phyloP scores from a whole-genome alignment of 1,139 yeast species.

The Kazachstania sp. region DNA sequence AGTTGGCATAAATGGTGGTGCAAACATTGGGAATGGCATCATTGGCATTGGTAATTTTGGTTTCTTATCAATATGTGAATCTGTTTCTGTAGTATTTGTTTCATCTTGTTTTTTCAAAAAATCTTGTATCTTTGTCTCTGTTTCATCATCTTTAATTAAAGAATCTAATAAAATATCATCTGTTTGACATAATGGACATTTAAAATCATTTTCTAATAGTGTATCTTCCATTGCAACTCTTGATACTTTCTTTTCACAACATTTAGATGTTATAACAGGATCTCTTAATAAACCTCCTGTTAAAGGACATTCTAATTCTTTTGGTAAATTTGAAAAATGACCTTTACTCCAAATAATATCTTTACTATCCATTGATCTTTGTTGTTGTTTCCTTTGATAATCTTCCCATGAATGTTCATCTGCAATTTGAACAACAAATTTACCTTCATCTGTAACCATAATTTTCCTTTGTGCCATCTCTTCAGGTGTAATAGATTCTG shows the following conservation, averaged over 20 bases:
- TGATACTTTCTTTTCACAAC: slow-evolving; percentile 59
- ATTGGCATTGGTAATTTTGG: slow-evolving; percentile 14
- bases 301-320: slow-evolving; percentile 48
- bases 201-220: slow-evolving; percentile 75
- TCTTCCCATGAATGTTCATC: slow-evolving; percentile 88
- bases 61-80: background rate
- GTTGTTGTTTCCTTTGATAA: slow-evolving; percentile 62
- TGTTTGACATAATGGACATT: slow-evolving; percentile 77
- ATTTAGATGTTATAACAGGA: slow-evolving; percentile 75
- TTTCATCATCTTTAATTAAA: slow-evolving; percentile 50
- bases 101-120: slow-evolving; percentile 36
- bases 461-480: slow-evolving; percentile 66
- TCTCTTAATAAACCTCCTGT: slow-evolving; percentile 51
- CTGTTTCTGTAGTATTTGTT: background rate
- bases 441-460: slow-evolving; percentile 90
- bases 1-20: slow-evolving; percentile 21
- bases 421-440: slow-evolving; percentile 89
- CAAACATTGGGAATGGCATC: slow-evolving; percentile 24
- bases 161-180: slow-evolving; percentile 72
- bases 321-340: slow-evolving; percentile 31
- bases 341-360: slow-evolving; percentile 22
- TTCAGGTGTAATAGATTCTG: slow-evolving; percentile 47
- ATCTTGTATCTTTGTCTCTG: slow-evolving; percentile 45
- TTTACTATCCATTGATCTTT: slow-evolving; percentile 43
- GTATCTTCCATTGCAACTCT: slow-evolving; percentile 60